These are phyloP conservation scores for Gossypium trilobum DNA, from an alignment of 441 rosid species.

Conservation along the genomic window DNA sequence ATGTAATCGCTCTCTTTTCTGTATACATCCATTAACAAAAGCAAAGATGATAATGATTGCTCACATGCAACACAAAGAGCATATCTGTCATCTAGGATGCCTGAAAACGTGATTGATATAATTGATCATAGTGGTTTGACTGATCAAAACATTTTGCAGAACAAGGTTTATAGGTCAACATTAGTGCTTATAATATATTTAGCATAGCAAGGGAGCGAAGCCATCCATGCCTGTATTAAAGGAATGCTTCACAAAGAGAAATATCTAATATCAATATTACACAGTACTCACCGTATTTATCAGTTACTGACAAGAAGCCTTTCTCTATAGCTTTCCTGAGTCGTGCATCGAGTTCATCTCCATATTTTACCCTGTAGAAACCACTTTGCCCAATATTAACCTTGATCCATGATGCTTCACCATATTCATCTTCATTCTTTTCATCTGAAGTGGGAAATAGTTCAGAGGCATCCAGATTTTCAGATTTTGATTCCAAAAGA, in stretches of 20 bases:
- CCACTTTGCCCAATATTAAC: slow-evolving; percentile 77
- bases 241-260: background rate
- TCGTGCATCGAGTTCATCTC: slow-evolving; percentile 56
- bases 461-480: slow-evolving; percentile 28
- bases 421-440: slow-evolving; percentile 15
- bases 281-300: slow-evolving; percentile 58
- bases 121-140: background rate
- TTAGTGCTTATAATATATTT: background rate
- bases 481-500: slow-evolving; percentile 54
- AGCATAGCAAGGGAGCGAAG: background rate
- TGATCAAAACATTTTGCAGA: background rate
- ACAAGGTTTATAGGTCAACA: background rate
- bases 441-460: background rate
- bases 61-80: slow-evolving; percentile 90
- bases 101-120: slow-evolving; percentile 29
- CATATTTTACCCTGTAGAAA: slow-evolving; percentile 86
- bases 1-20: slow-evolving; percentile 48
- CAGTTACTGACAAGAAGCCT: slow-evolving; percentile 45
- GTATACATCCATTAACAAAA: slow-evolving; percentile 62
- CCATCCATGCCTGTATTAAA: background rate
- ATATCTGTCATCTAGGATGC: slow-evolving; percentile 76
- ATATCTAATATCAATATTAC: background rate
- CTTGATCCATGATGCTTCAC: slow-evolving; percentile 49
- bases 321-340: slow-evolving; percentile 67
- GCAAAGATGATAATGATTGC: slow-evolving; percentile 67